Conservation (phyloP, 2,329 filamentous ascomycete genomes). For the Diaporthe ampelina region DNA sequence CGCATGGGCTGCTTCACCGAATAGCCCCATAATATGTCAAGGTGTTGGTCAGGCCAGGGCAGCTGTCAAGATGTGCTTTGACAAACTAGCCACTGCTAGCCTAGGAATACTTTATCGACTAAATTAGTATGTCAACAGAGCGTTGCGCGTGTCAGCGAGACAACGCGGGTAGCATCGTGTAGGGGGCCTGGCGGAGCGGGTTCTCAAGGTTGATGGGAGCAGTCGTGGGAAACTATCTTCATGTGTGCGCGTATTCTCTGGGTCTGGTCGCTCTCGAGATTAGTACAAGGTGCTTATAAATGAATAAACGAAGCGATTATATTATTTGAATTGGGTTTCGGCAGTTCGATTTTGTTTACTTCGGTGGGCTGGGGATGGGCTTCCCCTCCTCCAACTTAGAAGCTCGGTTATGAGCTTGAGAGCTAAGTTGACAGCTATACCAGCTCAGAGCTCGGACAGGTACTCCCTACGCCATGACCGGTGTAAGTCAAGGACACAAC, state of each 20-base stretch:
- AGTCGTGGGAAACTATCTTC: neutral
- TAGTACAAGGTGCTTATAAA: neutral
- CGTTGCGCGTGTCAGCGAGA: neutral
- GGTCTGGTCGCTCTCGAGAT: neutral
- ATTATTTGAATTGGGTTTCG: too few species aligned
- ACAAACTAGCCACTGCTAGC: neutral
- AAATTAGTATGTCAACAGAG: constrained; percentile 20
- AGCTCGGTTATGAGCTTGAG: constrained; percentile 3
- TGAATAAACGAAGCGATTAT: neutral
- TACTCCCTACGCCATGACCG: neutral
- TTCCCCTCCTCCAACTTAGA: too few species aligned
- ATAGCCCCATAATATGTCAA: neutral
- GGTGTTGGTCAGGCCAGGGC: neutral
- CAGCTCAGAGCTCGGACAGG: constrained; percentile 5
- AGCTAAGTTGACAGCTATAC: neutral
- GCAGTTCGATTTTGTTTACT: neutral
- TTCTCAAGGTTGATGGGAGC: too few species aligned
- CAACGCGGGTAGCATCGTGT: neutral
- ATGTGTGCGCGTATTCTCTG: neutral
- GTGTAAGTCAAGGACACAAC: neutral
- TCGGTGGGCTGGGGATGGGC: too few species aligned
- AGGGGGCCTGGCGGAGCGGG: neutral
- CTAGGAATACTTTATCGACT: neutral
- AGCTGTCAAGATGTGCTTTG: neutral
- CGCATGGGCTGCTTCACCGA: neutral